Conservation (phyloP, 1,139 yeast genomes). For the Yamadazyma sp. region DNA sequence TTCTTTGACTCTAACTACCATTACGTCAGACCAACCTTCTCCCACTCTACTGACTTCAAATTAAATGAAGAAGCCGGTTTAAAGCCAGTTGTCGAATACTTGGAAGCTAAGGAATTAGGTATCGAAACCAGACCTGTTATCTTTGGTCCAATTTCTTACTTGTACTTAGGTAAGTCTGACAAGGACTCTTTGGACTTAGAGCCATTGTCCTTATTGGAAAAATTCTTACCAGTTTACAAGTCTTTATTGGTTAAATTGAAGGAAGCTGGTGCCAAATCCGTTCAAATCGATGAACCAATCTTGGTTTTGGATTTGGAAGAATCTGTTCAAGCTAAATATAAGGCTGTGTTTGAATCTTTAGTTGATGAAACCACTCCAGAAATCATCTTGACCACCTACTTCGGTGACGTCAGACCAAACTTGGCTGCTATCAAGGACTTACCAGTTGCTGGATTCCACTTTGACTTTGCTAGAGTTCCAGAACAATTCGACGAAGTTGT, state of each 20-base stretch:
- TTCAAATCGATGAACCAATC: slow-evolving; percentile 97
- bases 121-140: slow-evolving; percentile 96
- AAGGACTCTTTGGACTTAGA: slow-evolving; percentile 94
- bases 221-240: slow-evolving; percentile 89
- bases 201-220: slow-evolving; percentile 84
- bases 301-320: slow-evolving; percentile 92
- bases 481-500: slow-evolving; percentile 89
- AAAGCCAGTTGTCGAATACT: slow-evolving; percentile 96
- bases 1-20: slow-evolving; percentile 99
- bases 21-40: slow-evolving; percentile 98
- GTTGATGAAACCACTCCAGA: slow-evolving; percentile 72
- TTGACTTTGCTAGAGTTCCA: slow-evolving; percentile 94
- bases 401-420: slow-evolving; percentile 98
- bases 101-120: slow-evolving; percentile 97
- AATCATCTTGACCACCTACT: slow-evolving; percentile 84
- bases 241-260: slow-evolving; percentile 84
- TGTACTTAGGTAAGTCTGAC: slow-evolving; percentile 96
- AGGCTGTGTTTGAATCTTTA: slow-evolving; percentile 77
- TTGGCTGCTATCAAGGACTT: slow-evolving; percentile 81
- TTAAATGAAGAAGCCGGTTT: slow-evolving; percentile 70
- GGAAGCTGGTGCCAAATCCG: slow-evolving; percentile 92
- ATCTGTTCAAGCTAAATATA: slow-evolving; percentile 79
- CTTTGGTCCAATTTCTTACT: slow-evolving; percentile 94
- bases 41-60: slow-evolving; percentile 93
- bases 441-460: slow-evolving; percentile 95